Evolutionary conservation across 306 rosid species (phyloP).

Genomic region (Phaseolus lunatus): DNA sequence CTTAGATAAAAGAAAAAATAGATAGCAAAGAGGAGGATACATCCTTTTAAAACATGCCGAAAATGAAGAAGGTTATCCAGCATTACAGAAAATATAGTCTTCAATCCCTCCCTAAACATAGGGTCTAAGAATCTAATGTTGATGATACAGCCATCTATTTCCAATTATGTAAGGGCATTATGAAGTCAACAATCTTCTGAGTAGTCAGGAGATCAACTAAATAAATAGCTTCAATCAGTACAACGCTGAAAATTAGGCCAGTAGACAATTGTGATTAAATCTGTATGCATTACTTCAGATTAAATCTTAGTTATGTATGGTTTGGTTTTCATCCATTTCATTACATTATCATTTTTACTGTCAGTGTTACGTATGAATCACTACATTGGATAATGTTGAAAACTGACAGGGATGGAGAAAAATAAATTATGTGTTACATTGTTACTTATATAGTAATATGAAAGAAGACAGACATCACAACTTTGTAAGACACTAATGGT

Average conservation of each 20-base stretch:
- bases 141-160: neutral
- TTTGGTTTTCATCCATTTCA: neutral
- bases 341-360: neutral
- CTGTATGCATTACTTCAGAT: neutral
- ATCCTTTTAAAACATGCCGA: neutral
- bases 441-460: neutral
- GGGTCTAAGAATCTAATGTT: neutral
- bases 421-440: neutral
- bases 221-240: neutral
- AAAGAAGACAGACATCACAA: neutral
- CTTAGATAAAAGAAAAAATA: neutral
- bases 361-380: neutral
- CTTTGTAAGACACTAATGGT: neutral
- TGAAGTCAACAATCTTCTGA: neutral
- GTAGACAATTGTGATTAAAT: neutral
- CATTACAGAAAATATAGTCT: neutral
- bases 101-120: neutral
- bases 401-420: neutral
- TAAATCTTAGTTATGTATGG: neutral
- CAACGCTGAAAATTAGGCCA: neutral
- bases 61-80: neutral
- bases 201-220: neutral
- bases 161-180: neutral
- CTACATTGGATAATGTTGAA: neutral
- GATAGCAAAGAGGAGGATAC: neutral